phyloP scores from a whole-genome alignment of 2,329 filamentous ascomycete genomes.

The Diaporthe longicolla region DNA sequence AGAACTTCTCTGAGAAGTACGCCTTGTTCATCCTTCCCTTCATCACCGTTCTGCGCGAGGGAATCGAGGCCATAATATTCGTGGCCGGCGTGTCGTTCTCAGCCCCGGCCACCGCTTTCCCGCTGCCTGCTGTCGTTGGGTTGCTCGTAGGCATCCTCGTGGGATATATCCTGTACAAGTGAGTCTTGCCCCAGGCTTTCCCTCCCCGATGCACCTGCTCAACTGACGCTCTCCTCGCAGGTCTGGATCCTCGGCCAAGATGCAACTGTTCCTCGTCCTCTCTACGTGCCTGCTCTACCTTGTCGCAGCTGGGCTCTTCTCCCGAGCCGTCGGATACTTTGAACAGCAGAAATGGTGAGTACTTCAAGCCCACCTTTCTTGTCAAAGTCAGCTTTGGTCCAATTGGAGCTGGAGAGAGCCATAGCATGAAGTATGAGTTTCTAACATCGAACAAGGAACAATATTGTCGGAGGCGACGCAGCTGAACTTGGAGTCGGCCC shows the following conservation, averaged over 20 bases:
- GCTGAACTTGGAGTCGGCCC: conserved; percentile 73
- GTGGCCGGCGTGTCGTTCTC: conserved; percentile 81
- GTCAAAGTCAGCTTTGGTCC: conserved; percentile 52
- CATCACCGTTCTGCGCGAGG: conserved; percentile 82
- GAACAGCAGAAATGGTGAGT: conserved; percentile 75
- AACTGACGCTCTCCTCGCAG: conserved; percentile 48
- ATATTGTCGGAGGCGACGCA: conserved; percentile 64
- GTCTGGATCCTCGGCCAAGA: conserved; percentile 73
- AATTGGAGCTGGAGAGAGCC: not conserved
- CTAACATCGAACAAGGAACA: conserved; percentile 44
- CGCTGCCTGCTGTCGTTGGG: conserved; percentile 77
- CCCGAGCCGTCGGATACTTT: conserved; percentile 81
- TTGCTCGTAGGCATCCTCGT: conserved; percentile 72
- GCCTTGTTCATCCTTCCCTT: conserved; percentile 84
- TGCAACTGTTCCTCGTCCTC: conserved; percentile 84
- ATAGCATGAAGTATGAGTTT: not conserved
- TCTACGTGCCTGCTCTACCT: conserved; percentile 89
- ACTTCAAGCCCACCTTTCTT: conserved; percentile 71
- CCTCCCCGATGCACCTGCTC: not conserved
- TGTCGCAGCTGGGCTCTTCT: conserved; percentile 86
- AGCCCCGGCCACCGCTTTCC: conserved; percentile 77
- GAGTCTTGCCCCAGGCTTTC: conserved; percentile 49
- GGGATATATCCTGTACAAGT: conserved; percentile 81
- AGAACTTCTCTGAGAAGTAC: conserved; percentile 76
- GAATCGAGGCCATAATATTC: conserved; percentile 84